These are phyloP conservation scores for Dipsacomyces acuminosporus DNA, from an alignment of 371 early-diverging fungal species.

Conservation along the genomic window DNA sequence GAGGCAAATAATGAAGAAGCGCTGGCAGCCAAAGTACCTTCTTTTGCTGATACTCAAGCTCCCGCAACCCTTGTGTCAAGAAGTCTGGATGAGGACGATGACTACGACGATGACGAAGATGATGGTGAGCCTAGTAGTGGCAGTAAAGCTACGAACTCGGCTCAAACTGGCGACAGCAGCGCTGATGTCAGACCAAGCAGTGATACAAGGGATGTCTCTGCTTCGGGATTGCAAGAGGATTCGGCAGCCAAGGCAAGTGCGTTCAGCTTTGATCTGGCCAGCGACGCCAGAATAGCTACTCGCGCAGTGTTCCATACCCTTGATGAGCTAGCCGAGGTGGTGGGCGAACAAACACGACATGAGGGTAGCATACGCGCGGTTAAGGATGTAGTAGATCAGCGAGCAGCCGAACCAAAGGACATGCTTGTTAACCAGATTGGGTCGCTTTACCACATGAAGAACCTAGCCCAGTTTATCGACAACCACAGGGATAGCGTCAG, in stretches of 20 bases:
- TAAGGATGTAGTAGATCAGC: constrained; percentile 45
- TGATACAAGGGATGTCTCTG: too few species aligned
- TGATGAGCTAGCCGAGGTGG: constrained; percentile 68
- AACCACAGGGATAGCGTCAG: constrained; percentile 60
- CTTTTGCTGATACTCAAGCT: constrained; percentile 5
- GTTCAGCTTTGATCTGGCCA: too few species aligned
- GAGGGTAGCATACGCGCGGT: constrained; percentile 43
- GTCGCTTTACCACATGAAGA: constrained; percentile 60
- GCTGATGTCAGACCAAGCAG: too few species aligned
- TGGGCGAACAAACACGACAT: constrained; percentile 60
- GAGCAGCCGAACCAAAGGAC: constrained; percentile 49
- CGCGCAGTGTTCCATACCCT: constrained; percentile 71
- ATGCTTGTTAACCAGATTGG: constrained; percentile 48
- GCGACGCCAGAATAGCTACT: constrained; percentile 48
- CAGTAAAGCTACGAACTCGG: not conserved
- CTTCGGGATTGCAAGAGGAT: too few species aligned
- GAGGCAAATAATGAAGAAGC: constrained; percentile 5
- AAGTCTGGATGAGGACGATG: constrained; percentile 44
- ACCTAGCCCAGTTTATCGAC: constrained; percentile 75
- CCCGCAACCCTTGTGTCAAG: constrained; percentile 32
- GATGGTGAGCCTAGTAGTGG: constrained; percentile 9
- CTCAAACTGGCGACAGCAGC: not conserved
- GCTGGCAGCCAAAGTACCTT: constrained; percentile 18
- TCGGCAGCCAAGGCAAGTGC: too few species aligned
- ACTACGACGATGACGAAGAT: constrained; percentile 34